Base-by-base conservation (phyloP, 352 stramenopile genomes). In the Phytophthora aleatoria region DNA sequence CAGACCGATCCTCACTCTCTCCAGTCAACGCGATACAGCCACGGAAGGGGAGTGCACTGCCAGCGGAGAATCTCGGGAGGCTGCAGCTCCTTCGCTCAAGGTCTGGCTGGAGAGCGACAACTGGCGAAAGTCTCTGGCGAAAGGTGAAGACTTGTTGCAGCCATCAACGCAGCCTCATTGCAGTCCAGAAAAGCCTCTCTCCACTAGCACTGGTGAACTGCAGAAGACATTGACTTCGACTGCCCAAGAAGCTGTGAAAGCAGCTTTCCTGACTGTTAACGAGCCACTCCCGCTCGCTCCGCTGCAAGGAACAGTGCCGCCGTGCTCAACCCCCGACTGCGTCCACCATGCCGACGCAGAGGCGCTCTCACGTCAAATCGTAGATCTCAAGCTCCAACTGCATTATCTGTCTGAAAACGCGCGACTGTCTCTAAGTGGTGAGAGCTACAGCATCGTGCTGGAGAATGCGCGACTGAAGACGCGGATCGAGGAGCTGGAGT, bases 361-460 rank as follows among this genome's bases (percentile, higher is more conserved):
- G 49, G 76, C 74, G 1, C 42, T 91, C 3, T 87, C 81, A 5
- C 76, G 81, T 5, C 79, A 90, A 63, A 85, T 93, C 26, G 81
- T 91, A 30, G 81, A 93, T 58, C 79, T 91, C 20, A 93, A 93
- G 57, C 70, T 91, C 6, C 83, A 90, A 55, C 55, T 91, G 35
- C 82, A 93, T 52, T 91, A 89, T 59, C 62, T 91, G 28, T 77
- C 68, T 4, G 83, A 91, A 53, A 88, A 79, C 51, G 79, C 79
- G 9, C 83, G 85, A 43, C 68, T 81, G 26, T 81, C 78, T 9
- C 61, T 91, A 3, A 80, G 84, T 12, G 79, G 81, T 3, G 81
- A 91, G 56, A 80, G 76, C 44, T 89, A 89, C 35, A 57, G 69
- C 35, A 79, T 93, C 45, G 77, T 91, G 48, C 48, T 83, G 16